These are phyloP conservation scores for Tuber melanosporum DNA, from an alignment of 495 filamentous ascomycete genomes.

Conservation along the genomic window DNA sequence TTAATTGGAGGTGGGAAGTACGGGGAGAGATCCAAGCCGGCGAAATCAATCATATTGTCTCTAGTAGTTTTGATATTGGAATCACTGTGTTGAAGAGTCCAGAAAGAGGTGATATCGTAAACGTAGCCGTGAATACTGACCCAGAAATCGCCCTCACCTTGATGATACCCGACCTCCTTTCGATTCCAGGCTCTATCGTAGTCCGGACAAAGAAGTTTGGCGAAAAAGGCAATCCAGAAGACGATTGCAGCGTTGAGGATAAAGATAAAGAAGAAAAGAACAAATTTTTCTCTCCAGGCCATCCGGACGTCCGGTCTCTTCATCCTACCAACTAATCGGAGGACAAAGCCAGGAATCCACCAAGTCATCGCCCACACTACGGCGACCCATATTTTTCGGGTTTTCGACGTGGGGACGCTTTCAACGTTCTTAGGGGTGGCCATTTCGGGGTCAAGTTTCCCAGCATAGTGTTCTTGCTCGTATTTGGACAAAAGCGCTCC, in stretches of 20 bases:
- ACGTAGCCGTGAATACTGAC: slow-evolving; percentile 84
- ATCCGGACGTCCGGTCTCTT: slow-evolving; percentile 93
- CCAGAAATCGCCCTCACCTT: slow-evolving; percentile 69
- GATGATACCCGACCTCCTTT: slow-evolving; percentile 64
- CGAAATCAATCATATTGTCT: slow-evolving; percentile 66
- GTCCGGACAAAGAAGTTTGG: slow-evolving; percentile 78
- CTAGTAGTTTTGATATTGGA: slow-evolving; percentile 51
- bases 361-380: slow-evolving; percentile 83
- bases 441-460: slow-evolving; percentile 65
- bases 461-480: slow-evolving; percentile 46
- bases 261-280: slow-evolving; percentile 71
- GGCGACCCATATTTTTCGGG: slow-evolving; percentile 68
- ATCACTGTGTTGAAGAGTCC: slow-evolving; percentile 74
- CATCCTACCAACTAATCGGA: slow-evolving; percentile 84
- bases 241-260: slow-evolving; percentile 76
- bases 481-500: slow-evolving; percentile 44
- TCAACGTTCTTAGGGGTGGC: slow-evolving; percentile 70
- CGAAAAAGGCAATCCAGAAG: slow-evolving; percentile 89
- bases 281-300: slow-evolving; percentile 93
- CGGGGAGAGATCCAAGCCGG: slow-evolving; percentile 67
- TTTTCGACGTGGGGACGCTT: slow-evolving; percentile 55
- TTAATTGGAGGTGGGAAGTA: slow-evolving; percentile 78
- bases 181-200: slow-evolving; percentile 82
- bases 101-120: slow-evolving; percentile 79
- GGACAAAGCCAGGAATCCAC: slow-evolving; percentile 84